phyloP scores from a whole-genome alignment of 176 grass and related monocot genomes.

The Musa itinerans region DNA sequence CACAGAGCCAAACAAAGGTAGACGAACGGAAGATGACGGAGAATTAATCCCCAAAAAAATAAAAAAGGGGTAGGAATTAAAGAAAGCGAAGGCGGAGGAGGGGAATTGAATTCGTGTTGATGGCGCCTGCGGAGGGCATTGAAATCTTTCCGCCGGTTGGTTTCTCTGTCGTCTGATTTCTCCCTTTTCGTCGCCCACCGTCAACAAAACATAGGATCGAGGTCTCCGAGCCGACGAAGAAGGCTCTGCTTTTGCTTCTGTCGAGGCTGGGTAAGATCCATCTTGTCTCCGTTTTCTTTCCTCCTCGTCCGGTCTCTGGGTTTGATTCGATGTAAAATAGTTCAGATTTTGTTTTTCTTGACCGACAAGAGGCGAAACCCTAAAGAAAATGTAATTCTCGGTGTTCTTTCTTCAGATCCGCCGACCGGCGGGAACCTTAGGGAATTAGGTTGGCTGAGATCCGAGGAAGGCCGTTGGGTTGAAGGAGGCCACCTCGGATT shows the following conservation, averaged over 20 bases:
- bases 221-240: neutral
- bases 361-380: neutral
- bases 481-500: neutral
- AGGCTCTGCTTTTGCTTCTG: neutral
- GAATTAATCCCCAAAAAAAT: neutral
- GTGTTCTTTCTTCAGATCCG: neutral
- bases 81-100: slow-evolving; percentile 10
- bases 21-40: no score
- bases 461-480: neutral
- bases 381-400: neutral
- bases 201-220: neutral
- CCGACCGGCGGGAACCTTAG: neutral
- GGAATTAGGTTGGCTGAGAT: neutral
- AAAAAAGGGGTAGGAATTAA: neutral
- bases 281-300: neutral
- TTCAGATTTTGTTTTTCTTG: neutral
- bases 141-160: slow-evolving; percentile 11
- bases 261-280: neutral
- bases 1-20: no score
- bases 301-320: neutral
- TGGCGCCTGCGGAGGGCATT: slow-evolving; percentile 11
- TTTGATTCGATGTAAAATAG: neutral
- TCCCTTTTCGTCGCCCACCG: neutral
- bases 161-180: neutral
- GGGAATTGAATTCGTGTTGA: slow-evolving; percentile 15